phyloP scores from a whole-genome alignment of 176 grass and related monocot genomes.

The Oryza rufipogon region DNA sequence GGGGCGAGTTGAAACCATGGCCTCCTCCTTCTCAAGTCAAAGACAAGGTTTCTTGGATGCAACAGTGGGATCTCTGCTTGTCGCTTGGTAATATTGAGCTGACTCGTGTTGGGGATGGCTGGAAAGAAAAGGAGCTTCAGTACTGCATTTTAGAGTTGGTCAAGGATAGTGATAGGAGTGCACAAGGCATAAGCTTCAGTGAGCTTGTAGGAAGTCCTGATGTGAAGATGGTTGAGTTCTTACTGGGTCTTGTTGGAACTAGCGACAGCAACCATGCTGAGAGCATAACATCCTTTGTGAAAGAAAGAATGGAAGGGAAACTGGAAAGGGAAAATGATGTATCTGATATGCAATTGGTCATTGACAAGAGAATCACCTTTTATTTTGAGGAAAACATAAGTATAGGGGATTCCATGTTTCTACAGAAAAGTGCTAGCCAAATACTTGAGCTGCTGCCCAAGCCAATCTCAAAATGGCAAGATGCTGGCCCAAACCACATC shows the following conservation, averaged over 20 bases:
- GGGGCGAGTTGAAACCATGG: no score
- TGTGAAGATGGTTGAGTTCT: constrained; percentile 66
- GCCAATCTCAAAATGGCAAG: constrained; percentile 72
- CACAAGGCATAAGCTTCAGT: no score
- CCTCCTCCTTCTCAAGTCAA: no score
- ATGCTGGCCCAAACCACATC: constrained; percentile 72
- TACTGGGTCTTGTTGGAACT: constrained; percentile 63
- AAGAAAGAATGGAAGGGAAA: constrained; percentile 56
- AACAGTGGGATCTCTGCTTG: no score
- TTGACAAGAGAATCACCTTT: constrained; percentile 66
- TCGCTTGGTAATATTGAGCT: no score
- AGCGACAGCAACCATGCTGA: constrained; percentile 78
- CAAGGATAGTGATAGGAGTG: no score
- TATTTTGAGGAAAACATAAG: constrained; percentile 90
- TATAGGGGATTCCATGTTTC: constrained; percentile 70
- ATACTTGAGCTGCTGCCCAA: constrained; percentile 70
- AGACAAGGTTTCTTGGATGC: no score
- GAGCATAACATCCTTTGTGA: constrained; percentile 67
- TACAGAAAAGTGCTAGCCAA: constrained; percentile 70
- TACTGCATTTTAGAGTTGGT: no score
- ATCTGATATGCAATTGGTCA: constrained; percentile 13
- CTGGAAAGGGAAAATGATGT: constrained; percentile 18
- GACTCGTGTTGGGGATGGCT: no score
- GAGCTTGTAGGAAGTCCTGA: constrained; percentile 58
- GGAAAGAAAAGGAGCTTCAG: no score